These are phyloP conservation scores for Pyrus communis DNA, from an alignment of 306 rosid genomes.

Conservation along the genomic window DNA sequence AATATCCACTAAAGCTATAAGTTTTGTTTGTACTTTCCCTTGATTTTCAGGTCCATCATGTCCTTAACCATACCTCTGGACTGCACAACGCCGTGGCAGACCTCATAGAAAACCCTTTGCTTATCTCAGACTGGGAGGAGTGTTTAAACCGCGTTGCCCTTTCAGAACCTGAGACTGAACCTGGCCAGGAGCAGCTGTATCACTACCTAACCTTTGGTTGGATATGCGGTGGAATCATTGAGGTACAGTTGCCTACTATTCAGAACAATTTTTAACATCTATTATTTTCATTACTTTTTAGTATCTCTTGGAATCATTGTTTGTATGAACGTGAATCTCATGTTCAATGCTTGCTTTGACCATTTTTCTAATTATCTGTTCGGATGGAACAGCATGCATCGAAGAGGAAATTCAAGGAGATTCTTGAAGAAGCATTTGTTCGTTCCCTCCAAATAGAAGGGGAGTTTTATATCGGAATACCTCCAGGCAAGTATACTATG, in stretches of 20 bases:
- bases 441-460: constrained; percentile 82
- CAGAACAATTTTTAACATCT: not conserved
- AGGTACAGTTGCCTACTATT: constrained; percentile 45
- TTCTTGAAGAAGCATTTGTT: constrained; percentile 86
- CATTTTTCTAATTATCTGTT: constrained; percentile 29
- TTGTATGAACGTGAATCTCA: not conserved
- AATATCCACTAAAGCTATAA: not conserved
- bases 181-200: constrained; percentile 82
- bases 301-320: not conserved
- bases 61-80: constrained; percentile 95
- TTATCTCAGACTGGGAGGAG: constrained; percentile 79
- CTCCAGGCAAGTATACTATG: constrained; percentile 65
- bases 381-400: constrained; percentile 67
- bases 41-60: constrained; percentile 75
- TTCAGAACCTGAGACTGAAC: constrained; percentile 78
- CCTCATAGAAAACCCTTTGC: constrained; percentile 55
- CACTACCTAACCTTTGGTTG: constrained; percentile 86
- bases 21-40: not conserved
- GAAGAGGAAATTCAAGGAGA: constrained; percentile 82
- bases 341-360: constrained; percentile 9
- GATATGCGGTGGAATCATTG: constrained; percentile 94
- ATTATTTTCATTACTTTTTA: not conserved
- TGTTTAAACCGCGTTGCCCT: constrained; percentile 55
- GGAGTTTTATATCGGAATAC: constrained; percentile 88
- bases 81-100: constrained; percentile 83